These are phyloP conservation scores for Papiliotrema laurentii DNA, from an alignment of 1,284 basidiomycete species.

Conservation along the genomic window DNA sequence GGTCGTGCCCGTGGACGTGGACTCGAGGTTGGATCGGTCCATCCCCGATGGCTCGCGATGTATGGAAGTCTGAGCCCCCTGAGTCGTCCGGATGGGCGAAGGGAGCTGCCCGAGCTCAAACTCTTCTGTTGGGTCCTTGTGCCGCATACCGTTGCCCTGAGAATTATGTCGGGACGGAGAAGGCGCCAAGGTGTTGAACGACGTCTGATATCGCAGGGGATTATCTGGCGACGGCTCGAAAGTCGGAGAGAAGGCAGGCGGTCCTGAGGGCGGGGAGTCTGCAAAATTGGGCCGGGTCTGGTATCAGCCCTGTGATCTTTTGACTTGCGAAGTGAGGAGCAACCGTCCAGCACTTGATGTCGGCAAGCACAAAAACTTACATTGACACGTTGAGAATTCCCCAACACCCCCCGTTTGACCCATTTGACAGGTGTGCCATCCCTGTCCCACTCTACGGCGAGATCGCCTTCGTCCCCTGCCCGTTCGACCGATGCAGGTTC, in stretches of 20 bases:
- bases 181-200: neutral
- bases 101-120: neutral
- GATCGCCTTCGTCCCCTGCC: constrained; percentile 32
- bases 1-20: neutral
- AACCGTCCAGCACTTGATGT: neutral
- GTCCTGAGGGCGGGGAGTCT: neutral
- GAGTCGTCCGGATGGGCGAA: neutral
- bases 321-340: neutral
- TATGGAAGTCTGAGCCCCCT: no score
- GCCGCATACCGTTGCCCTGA: neutral
- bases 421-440: constrained; percentile 40
- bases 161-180: neutral
- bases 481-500: constrained; percentile 3
- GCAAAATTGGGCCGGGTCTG: neutral
- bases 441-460: constrained; percentile 45
- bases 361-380: no score
- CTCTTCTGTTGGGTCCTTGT: neutral
- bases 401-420: constrained; percentile 19
- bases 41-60: no score
- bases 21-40: neutral
- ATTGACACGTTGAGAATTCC: neutral
- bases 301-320: neutral
- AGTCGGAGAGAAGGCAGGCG: constrained; percentile 1
- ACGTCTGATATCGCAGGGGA: neutral
- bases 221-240: constrained; percentile 5